Evolutionary conservation across 139 green algal genomes (phyloP).

Genomic region (Tetratostichococcus sp.): DNA sequence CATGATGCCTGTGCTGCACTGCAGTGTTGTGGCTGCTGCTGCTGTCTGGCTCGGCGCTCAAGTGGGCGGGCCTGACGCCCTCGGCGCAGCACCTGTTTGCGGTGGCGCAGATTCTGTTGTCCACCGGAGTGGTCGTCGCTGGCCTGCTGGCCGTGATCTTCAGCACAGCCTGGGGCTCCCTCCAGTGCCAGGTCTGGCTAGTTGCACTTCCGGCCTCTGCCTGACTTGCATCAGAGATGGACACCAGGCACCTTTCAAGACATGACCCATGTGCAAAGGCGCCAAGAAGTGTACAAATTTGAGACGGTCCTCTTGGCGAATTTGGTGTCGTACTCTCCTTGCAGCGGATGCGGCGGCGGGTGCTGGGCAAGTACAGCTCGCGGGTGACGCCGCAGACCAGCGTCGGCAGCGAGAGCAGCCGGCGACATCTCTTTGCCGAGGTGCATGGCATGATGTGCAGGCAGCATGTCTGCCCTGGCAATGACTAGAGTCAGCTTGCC

Average conservation of each 20-base stretch:
- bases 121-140: slow-evolving; percentile 1
- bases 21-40: slow-evolving; percentile 42
- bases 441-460: neutral
- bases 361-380: neutral
- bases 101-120: slow-evolving; percentile 19
- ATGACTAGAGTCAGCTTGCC: neutral
- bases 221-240: too few species aligned
- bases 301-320: too few species aligned
- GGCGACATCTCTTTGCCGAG: neutral
- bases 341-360: neutral
- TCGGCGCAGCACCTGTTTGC: neutral
- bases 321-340: too few species aligned
- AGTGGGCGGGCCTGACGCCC: slow-evolving; percentile 29
- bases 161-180: neutral
- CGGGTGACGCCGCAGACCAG: neutral
- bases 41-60: slow-evolving; percentile 25
- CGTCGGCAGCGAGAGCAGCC: neutral
- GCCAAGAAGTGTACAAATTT: too few species aligned
- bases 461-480: neutral
- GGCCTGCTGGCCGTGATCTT: neutral
- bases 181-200: neutral
- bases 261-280: too few species aligned
- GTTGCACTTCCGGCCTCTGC: neutral
- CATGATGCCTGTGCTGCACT: neutral
- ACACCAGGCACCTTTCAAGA: too few species aligned